Conservation (phyloP, 1,284 basidiomycete species). For the Anthracocystis setariae region DNA sequence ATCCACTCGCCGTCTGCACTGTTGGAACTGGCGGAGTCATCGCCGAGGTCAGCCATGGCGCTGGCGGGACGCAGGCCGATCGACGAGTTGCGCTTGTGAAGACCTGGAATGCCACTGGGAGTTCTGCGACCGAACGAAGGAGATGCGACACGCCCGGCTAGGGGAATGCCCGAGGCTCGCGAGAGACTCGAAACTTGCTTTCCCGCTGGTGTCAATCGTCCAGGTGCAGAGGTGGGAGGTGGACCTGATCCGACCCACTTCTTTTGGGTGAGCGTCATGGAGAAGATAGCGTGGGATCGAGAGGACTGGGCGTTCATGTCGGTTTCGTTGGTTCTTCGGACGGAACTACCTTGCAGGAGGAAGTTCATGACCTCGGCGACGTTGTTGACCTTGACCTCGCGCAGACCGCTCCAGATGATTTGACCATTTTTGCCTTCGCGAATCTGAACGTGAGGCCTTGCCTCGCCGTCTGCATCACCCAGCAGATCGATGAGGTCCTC, state of each 20-base stretch:
- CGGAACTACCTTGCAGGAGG: constrained; percentile 81
- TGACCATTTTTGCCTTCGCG: constrained; percentile 94
- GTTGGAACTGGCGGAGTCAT: constrained; percentile 18
- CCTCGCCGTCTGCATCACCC: constrained; percentile 60
- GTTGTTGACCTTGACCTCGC: constrained; percentile 85
- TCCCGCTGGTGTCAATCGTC: constrained; percentile 27
- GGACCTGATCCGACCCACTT: constrained; percentile 54
- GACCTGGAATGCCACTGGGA: constrained; percentile 40
- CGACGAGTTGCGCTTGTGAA: constrained; percentile 33
- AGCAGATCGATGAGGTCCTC: constrained; percentile 72
- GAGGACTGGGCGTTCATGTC: constrained; percentile 99
- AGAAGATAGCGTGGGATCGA: constrained; percentile 98
- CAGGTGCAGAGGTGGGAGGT: constrained; percentile 37
- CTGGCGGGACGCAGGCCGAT: constrained; percentile 47
- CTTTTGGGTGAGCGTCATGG: constrained; percentile 81
- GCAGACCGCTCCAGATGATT: constrained; percentile 95
- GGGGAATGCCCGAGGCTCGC: constrained; percentile 38
- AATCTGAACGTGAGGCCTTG: constrained; percentile 86
- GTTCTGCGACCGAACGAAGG: constrained; percentile 39
- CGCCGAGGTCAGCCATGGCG: constrained; percentile 16
- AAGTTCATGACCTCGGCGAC: constrained; percentile 89
- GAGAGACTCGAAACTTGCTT: constrained; percentile 29
- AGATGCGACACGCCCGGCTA: constrained; percentile 41
- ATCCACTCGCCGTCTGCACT: constrained; percentile 71
- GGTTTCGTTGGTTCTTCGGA: constrained; percentile 93